Evolutionary conservation across 2,329 filamentous ascomycete genomes (phyloP).

Genomic region (Ascochyta fabae): DNA sequence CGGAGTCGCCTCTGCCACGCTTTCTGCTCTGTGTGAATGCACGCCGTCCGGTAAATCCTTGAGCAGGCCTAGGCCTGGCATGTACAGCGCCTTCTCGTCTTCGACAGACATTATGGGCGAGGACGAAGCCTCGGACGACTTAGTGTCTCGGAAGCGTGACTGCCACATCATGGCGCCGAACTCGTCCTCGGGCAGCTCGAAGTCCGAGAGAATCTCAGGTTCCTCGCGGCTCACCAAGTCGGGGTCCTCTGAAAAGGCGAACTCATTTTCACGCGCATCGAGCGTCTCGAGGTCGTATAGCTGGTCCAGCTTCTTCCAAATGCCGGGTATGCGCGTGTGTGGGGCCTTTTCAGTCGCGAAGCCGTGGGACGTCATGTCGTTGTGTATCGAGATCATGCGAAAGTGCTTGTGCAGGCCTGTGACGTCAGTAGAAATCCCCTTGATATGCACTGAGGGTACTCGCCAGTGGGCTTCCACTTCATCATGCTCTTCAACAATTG

Average conservation of each 20-base stretch:
- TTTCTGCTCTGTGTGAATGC: constrained; percentile 38
- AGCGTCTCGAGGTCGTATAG: constrained; percentile 87
- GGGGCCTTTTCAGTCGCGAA: constrained; percentile 71
- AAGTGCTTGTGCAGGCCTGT: constrained; percentile 64
- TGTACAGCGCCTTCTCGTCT: constrained; percentile 42
- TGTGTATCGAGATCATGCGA: constrained; percentile 57
- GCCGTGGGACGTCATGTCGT: constrained; percentile 57
- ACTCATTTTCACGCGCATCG: constrained; percentile 77
- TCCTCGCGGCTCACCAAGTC: constrained; percentile 53
- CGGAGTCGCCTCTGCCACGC: constrained; percentile 37
- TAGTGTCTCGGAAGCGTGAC: constrained; percentile 42
- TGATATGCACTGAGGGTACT: neutral
- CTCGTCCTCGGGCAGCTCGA: constrained; percentile 53
- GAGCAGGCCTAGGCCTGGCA: constrained; percentile 43
- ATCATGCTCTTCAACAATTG: constrained; percentile 93
- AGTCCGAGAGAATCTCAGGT: constrained; percentile 44
- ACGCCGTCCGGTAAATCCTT: constrained; percentile 38
- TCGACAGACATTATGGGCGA: constrained; percentile 39
- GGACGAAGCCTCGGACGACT: constrained; percentile 37
- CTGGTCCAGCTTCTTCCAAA: constrained; percentile 85
- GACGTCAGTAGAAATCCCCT: constrained; percentile 1
- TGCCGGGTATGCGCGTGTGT: constrained; percentile 87
- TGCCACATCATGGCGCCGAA: constrained; percentile 55
- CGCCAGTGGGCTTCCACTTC: constrained; percentile 91
- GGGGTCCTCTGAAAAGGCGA: constrained; percentile 64